Base-by-base conservation (phyloP, 306 rosid species). In the Pterocarpus santalinus region DNA sequence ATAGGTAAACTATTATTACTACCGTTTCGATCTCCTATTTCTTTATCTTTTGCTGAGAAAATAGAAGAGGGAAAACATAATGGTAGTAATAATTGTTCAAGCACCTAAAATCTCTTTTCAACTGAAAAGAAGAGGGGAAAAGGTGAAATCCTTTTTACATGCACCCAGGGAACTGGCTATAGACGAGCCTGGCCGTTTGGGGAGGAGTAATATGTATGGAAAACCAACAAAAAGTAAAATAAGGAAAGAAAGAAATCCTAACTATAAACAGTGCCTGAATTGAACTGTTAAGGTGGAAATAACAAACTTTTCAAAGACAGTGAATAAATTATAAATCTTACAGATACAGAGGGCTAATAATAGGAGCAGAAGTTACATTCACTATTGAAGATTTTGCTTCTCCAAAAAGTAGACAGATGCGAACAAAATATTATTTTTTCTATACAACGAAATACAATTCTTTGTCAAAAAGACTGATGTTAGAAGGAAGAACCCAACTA, bases 401-500 rank as follows among this genome's bases (percentile, higher is more conserved):
- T 56, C 44, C 75, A 35, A 53, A 75, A 67, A 69, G 52, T 28
- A 49, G 56, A 72, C 34, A 43, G 28, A 51, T 61, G 22, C 6
- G 52, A 80, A 60, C 53, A 63, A 74, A 79, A 64, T 15, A 22
- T 22, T 22, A 22, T 22, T 22, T 22, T 22, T 22, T 63, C 38
- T 80, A 28, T 80, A 76, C 78, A 80, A 34, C 33, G 17, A 32
- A 12, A 64, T 39, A 69, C 41, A 74, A 60, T 55, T 71, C 46
- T 80, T 73, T 44, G 74, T 78, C 72, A 22, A 63, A 46, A 67
- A 32, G 70, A 71, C 2, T 9, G 17, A 60, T 44, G 81, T 61
- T 68, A 72, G 78, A 81, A 78, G 78, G 46, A 73, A 81, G 56
- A 82, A n/a, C 82, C 79, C 77, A 75, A 49, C 65, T 39, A 35